Base-by-base conservation (phyloP, 768 basidiomycete species). In the Galerina sulciceps region DNA sequence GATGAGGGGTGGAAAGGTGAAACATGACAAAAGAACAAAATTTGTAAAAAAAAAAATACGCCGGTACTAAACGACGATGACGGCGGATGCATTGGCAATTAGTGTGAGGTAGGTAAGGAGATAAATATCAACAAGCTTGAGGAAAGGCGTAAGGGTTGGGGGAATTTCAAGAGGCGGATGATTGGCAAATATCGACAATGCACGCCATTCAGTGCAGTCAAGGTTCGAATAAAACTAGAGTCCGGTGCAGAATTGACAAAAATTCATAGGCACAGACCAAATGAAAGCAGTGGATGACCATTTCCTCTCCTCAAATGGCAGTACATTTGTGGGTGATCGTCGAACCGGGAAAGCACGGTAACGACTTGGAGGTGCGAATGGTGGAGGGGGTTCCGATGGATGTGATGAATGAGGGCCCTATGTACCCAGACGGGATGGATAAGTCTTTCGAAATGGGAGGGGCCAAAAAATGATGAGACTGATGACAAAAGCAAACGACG, bases 341-440 rank as follows among this genome's bases (percentile, higher is more conserved):
- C 64, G 65, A 65, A 63, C 62, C 62, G 62, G 59, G 62, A 66
- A 55, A 54, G 65, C 60, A 66, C 65, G 62, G 62, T 59, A 63
- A 47, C 65, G 65, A 61, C 61, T 51, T 43, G 56, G 60, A 23
- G 35, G 47, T 53, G 37, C 44, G 49, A 46, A 41, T 17, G 37
- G 34, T 34, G 50, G n/a, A 40, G 38, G 40, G 40, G 46, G 59
- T 58, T 61, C 61, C 44, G 59, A 59, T 20, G 43, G 26, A 44
- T 44, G 48, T 50, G 61, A 42, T 53, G 56, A 47, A 42, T 43
- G 55, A 55, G 44, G 37, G 53, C 40, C 20, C 49, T 40, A 23
- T 51, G 36, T 38, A 76, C 79, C 76, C 75, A 67, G 83, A 85
- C 84, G 77, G 84, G 81, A 85, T 83, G 84, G 80, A 86, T 85